phyloP scores from a whole-genome alignment of 176 grass and related monocot species.

The Aegilops sharonensis region DNA sequence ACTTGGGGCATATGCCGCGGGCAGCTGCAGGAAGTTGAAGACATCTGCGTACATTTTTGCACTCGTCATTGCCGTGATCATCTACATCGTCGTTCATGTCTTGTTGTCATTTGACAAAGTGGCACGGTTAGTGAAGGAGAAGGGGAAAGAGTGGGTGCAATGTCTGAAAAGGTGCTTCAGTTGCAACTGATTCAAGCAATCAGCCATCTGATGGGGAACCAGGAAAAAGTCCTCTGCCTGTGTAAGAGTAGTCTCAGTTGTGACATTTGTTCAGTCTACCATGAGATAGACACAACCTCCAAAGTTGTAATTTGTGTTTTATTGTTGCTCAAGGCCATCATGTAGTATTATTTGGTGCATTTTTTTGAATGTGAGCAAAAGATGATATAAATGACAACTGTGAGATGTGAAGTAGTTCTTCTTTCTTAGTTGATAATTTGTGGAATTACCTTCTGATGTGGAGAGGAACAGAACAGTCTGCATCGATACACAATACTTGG shows the following conservation, averaged over 20 bases:
- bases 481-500: neutral
- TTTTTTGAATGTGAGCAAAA: constrained; percentile 20
- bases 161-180: neutral
- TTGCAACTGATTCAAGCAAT: constrained; percentile 11
- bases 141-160: neutral
- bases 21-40: constrained; percentile 35
- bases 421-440: neutral
- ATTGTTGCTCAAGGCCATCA: neutral
- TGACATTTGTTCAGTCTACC: neutral
- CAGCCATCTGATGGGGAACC: neutral
- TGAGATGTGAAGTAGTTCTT: neutral
- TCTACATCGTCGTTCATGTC: constrained; percentile 42
- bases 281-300: neutral
- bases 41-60: constrained; percentile 41
- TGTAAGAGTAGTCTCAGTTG: neutral
- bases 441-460: neutral
- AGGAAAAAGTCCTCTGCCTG: neutral
- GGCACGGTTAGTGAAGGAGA: neutral
- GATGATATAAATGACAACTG: neutral
- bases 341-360: neutral
- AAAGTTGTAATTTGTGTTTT: neutral
- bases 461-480: neutral
- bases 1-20: constrained; percentile 40
- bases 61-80: constrained; percentile 31
- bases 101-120: constrained; percentile 30